Conservation (phyloP, 345 rosid genomes). For the Citrus sp. region DNA sequence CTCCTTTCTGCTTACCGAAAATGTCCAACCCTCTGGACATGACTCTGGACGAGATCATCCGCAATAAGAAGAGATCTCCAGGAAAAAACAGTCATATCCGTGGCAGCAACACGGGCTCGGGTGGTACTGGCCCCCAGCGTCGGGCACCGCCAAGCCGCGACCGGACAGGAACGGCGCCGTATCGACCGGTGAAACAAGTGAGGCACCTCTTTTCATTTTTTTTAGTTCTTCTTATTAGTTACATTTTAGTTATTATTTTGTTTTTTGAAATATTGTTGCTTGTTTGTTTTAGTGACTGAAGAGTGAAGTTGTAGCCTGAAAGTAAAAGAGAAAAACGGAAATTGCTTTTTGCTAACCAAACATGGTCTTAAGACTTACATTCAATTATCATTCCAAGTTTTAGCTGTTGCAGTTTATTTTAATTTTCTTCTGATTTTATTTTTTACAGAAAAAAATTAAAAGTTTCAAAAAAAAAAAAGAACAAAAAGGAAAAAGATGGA, state of each 20-base stretch:
- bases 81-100: slow-evolving; percentile 5
- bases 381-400: too few species aligned
- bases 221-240: neutral
- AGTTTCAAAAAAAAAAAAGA: too few species aligned
- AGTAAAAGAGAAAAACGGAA: neutral
- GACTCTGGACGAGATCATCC: slow-evolving; percentile 60
- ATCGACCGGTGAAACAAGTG: slow-evolving; percentile 15
- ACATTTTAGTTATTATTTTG: neutral
- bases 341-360: neutral
- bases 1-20: neutral
- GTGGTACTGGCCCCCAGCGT: slow-evolving; percentile 26
- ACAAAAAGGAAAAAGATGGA: too few species aligned
- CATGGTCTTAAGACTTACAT: neutral
- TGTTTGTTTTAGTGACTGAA: neutral
- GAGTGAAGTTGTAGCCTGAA: neutral
- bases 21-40: slow-evolving; percentile 45
- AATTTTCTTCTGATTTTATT: too few species aligned
- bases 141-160: slow-evolving; percentile 17
- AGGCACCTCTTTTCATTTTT: neutral
- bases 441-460: too few species aligned
- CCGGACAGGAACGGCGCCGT: slow-evolving; percentile 32
- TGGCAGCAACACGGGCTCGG: slow-evolving; percentile 4
- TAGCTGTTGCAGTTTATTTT: too few species aligned
- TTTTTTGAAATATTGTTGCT: neutral
- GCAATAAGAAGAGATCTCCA: slow-evolving; percentile 24